Base-by-base conservation (phyloP, 495 filamentous ascomycete genomes). In the Filosporella fistucella region DNA sequence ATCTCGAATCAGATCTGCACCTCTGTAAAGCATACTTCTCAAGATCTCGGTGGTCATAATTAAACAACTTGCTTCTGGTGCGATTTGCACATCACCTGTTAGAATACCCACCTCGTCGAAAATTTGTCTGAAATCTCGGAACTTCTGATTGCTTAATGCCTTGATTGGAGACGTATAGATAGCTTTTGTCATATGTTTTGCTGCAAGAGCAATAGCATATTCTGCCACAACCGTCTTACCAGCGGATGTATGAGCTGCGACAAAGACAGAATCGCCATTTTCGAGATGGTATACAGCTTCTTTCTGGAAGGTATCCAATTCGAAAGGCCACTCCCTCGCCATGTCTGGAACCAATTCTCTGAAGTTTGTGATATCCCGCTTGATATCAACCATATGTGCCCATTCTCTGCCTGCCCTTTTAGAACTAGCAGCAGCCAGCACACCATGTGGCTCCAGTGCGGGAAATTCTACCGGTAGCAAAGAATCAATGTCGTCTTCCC, bases 41-140 rank as follows among this genome's bases (percentile, higher is more conserved):
- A 98, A 64, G 68, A 98, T 98, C 60, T 98, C 93, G 3, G 93
- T 98, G 2, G 93, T 98, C 93, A 98, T 98, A 62, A 98, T 98
- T 30, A 98, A 71, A 65, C 93, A 98, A 63, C 91, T 96, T 18
- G 94, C 93, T 67, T 98, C 93, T 1, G 94, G 89, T 48, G 94
- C 90, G 60, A 98, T 98, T 64, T 98, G 93, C 13, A 98, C 94
- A 69, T 98, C 93, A 22, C 93, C 93, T 0, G 93, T 98, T 49
- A 98, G 64, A 58, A 98, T 98, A 26, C 93, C 93, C 23, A 98
- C 93, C 62, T 97, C 94, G 43, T 93, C 88, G 54, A 98, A 97
- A 0, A 73, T 77, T 30, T 84, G 76, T 25, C 89, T 75, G 63
- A 98, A 98, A 62, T 98, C 93, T 45, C 93, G 78, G 64, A 96